Conservation (phyloP, 805 yeast species). For the Metschnikowia amazonensis region DNA sequence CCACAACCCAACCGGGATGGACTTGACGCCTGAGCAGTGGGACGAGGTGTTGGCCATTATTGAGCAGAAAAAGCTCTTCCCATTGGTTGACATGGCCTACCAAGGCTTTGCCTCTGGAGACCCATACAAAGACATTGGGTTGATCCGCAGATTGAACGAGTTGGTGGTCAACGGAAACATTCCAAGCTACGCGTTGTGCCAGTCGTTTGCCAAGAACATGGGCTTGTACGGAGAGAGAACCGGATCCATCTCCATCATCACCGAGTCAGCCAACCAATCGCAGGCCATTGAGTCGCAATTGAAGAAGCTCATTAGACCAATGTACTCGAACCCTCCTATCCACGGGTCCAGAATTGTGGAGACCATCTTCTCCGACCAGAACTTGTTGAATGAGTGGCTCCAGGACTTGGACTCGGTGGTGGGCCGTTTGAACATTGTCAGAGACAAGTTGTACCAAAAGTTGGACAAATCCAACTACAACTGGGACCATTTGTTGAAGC, state of each 20-base stretch:
- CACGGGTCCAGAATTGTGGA: slow-evolving; percentile 91
- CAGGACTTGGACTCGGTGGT: slow-evolving; percentile 76
- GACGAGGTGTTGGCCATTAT: slow-evolving; percentile 62
- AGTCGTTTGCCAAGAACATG: slow-evolving; percentile 47
- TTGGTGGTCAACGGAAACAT: slow-evolving; percentile 48
- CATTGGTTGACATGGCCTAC: slow-evolving; percentile 89
- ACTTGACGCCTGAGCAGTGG: slow-evolving; percentile 83
- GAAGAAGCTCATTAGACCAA: slow-evolving; percentile 77
- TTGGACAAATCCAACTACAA: slow-evolving; percentile 59
- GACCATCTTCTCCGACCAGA: slow-evolving; percentile 59
- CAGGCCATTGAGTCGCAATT: slow-evolving; percentile 70
- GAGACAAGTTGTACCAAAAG: slow-evolving; percentile 58
- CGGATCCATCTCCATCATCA: slow-evolving; percentile 69
- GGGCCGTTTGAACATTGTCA: slow-evolving; percentile 69
- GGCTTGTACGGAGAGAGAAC: slow-evolving; percentile 54
- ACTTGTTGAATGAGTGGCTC: slow-evolving; percentile 71
- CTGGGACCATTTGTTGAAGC: slow-evolving; percentile 86
- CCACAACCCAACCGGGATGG: slow-evolving; percentile 96
- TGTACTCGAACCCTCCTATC: slow-evolving; percentile 91
- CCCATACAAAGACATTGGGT: slow-evolving; percentile 61
- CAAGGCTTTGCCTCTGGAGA: slow-evolving; percentile 93
- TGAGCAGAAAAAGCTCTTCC: slow-evolving; percentile 57
- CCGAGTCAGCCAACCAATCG: slow-evolving; percentile 51
- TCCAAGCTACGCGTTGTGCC: slow-evolving; percentile 51
- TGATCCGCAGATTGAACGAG: slow-evolving; percentile 44